Percentiles rank a stretch among this genome's conserved stretches.
Evolutionary conservation across 139 green algal species (phyloP).

Genomic region (Tetradesmus obliquus): DNA sequence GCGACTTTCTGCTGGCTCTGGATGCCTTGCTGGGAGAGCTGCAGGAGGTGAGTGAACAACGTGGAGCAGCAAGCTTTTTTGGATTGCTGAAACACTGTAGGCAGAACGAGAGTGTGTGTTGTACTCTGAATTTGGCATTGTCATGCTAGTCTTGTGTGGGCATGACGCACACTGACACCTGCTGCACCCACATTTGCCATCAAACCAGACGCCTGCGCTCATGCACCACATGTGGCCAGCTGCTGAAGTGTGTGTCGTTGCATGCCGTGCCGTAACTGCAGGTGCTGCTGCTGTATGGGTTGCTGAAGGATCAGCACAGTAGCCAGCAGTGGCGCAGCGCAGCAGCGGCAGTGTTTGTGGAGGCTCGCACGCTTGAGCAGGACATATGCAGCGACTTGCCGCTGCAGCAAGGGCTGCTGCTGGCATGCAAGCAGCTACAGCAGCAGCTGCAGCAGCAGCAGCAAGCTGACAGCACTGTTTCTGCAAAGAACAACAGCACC

Average conservation of each 20-base stretch:
- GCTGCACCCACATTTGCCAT: neutral
- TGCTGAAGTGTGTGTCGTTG: neutral
- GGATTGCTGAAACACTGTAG: neutral
- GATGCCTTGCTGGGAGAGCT: slow-evolving; percentile 10
- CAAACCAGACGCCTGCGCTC: neutral
- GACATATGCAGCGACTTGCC: slow-evolving; percentile 22
- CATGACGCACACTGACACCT: neutral
- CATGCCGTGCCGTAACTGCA: neutral
- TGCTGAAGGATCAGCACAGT: slow-evolving; percentile 21
- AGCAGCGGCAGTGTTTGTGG: slow-evolving; percentile 29
- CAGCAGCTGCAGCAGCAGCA: slow-evolving; percentile 30
- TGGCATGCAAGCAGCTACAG: slow-evolving; percentile 15
- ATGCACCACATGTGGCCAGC: neutral
- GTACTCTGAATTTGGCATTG: neutral
- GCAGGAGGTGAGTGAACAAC: neutral
- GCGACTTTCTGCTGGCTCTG: neutral
- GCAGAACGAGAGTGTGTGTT: neutral
- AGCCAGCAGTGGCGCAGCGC: neutral
- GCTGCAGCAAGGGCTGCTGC: slow-evolving; percentile 30
- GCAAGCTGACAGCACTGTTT: neutral
- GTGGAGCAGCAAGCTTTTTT: neutral
- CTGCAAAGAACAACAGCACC: neutral
- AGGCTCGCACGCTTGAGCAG: slow-evolving; percentile 12
- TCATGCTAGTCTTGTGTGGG: neutral
- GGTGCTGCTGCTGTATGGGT: neutral